Conservation (phyloP, 176 grass and related monocot genomes). For the Otatea glauca region DNA sequence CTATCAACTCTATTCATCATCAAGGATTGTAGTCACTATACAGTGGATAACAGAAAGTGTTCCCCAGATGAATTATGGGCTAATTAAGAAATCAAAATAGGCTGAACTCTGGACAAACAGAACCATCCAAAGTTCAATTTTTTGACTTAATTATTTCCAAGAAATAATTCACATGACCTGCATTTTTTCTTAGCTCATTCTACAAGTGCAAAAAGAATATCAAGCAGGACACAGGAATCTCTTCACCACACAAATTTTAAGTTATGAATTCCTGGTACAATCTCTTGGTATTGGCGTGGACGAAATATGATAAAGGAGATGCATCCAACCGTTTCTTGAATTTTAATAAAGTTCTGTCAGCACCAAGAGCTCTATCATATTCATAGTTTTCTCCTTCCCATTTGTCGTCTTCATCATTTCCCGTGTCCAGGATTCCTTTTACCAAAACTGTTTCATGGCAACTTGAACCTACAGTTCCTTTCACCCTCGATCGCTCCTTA, state of each 20-base stretch:
- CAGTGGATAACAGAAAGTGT: neutral
- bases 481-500: conserved; percentile 40
- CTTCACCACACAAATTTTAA: neutral
- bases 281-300: neutral
- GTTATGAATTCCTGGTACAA: neutral
- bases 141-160: neutral
- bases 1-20: neutral
- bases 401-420: conserved; percentile 65
- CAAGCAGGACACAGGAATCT: neutral
- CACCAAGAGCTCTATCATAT: conserved; percentile 80
- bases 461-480: conserved; percentile 41
- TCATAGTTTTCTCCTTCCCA: conserved; percentile 94
- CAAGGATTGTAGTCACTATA: neutral
- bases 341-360: conserved; percentile 83
- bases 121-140: neutral
- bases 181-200: neutral
- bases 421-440: conserved; percentile 45
- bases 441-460: conserved; percentile 40
- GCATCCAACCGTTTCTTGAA: conserved; percentile 94
- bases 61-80: neutral
- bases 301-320: too few relatives aligned
- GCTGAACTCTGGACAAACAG: neutral
- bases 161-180: neutral
- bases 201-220: neutral
- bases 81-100: neutral